Base-by-base conservation (phyloP, 1,139 yeast species). In the Saccharomyces hybrid region DNA sequence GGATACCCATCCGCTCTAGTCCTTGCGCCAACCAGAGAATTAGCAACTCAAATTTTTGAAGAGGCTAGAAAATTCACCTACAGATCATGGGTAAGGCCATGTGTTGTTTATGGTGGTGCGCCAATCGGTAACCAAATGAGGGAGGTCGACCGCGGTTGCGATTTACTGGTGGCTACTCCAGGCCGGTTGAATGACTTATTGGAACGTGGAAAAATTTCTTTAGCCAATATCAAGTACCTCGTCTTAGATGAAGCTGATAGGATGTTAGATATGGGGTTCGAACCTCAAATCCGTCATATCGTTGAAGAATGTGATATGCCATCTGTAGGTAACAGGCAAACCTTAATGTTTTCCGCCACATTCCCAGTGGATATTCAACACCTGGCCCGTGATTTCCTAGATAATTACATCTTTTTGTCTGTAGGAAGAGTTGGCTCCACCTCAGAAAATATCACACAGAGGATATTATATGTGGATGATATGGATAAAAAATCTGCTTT, bases 231-330 rank as follows among this genome's bases (percentile, higher is more conserved):
- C 75, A 88, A 86, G 75, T 93, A 88, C 76, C 80, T 93, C 71
- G 96, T 91, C 51, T 80, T 93, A 62, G 99, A 93, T 75, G 99
- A 93, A 80, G 99, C 99, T 70, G 99, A 93, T 77, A 88, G 98
- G 79, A 93, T 93, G 98, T 83, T 93, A 76, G 99, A 93, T 84
- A 93, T 93, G 98, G 99, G 98, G 79, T 93, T 93, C 77, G 98
- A 93, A 78, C 98, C 97, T 60, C 98, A 93, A 79, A 93, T 93
- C 71, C 88, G 98, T 80, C 88, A 91, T 72, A 91, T 93, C 70
- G 98, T 91, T 58, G 96, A 91, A 75, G 95, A 86, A 63, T 90
- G 93, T 78, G 96, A 89, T 73, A 91, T 91, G 97, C 97, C 98
- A 60, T 83, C 79, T 62, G 96, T 88, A 55, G 76, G 81, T 59